Conservation (phyloP, 441 rosid genomes). For the Bocquillonia castaneifolia region DNA sequence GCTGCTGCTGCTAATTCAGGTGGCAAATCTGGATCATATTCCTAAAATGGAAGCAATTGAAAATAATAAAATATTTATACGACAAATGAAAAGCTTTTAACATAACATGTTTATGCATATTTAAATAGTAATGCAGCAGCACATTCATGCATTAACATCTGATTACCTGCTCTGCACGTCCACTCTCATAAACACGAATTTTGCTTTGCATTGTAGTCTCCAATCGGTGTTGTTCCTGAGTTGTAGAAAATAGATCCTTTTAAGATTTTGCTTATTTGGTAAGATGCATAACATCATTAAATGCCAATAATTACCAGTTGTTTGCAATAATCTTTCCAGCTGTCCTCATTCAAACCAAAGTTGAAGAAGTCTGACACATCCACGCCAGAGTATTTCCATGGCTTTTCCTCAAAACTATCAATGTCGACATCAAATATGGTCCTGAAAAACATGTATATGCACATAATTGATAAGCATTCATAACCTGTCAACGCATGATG, state of each 20-base stretch:
- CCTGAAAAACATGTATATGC: slow-evolving; percentile 43
- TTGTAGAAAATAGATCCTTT: slow-evolving; percentile 22
- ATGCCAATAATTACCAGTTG: slow-evolving; percentile 63
- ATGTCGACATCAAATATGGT: slow-evolving; percentile 89
- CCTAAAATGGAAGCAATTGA: slow-evolving; percentile 44
- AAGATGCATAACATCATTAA: slow-evolving; percentile 24
- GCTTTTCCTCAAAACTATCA: slow-evolving; percentile 91
- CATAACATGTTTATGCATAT: neutral
- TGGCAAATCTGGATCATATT: slow-evolving; percentile 93
- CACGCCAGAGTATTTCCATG: slow-evolving; percentile 83
- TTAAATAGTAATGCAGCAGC: neutral
- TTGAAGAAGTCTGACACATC: slow-evolving; percentile 85
- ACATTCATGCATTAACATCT: slow-evolving; percentile 17
- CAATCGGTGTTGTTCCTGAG: slow-evolving; percentile 81
- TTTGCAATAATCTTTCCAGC: slow-evolving; percentile 96
- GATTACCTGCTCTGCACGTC: slow-evolving; percentile 83
- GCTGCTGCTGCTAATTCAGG: slow-evolving; percentile 97
- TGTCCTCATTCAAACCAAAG: slow-evolving; percentile 89
- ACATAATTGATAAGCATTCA: slow-evolving; percentile 14
- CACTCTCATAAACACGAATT: slow-evolving; percentile 97
- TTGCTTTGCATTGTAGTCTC: slow-evolving; percentile 97
- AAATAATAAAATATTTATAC: slow-evolving; percentile 8
- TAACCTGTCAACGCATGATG: neutral
- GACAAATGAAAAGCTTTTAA: neutral
- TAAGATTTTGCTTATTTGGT: slow-evolving; percentile 22